Evolutionary conservation across 139 green algal genomes (phyloP), one percentile per base, ranked within the genome.

Genomic region (Chlorella sp.): DNA sequence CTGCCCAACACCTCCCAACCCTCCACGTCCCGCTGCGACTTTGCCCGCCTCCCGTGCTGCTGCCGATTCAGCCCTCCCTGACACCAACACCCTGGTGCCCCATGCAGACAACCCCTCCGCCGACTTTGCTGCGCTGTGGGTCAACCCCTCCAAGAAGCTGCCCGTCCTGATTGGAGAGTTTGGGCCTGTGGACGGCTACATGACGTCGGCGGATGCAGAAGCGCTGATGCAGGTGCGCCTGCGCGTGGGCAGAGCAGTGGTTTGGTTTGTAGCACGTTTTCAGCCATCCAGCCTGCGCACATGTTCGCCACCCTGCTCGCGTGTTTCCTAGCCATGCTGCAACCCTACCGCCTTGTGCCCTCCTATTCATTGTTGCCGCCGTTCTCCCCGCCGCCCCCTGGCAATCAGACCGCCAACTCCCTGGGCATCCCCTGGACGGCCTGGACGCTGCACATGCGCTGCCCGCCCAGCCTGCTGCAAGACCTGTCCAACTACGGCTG

Each of bases 371-470:
- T n/a, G n/a, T n/a, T n/a, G n/a, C n/a, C n/a, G n/a, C n/a, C n/a
- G n/a, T n/a, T n/a, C n/a, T n/a, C n/a, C n/a, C n/a, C n/a, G n/a
- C n/a, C n/a, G n/a, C n/a, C n/a, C n/a, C n/a, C 44, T 51, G 44
- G 7, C 44, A 51, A 6, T 9, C 51, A 60, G 51, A 51, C 28
- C 16, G 73, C 73, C 73, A 64, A 15, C 47, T 25, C 30, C 5
- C n/a, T 39, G n/a, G 55, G 44, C 47, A 26, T 80, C 13, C 73
- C 73, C 1, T 80, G 73, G 73, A 41, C n/a, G 28, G 73, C 73
- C 16, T 80, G 73, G 73, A 64, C 17, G 44, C 28, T 80, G n/a
- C 73, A 80, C 73, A 64, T 65, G 73, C 73, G 73, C 44, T 80
- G 73, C 73, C n/a, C 47, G 5, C 44, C 73, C 44, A 64, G 51